Evolutionary conservation across 192 early-diverging fungal genomes (phyloP), one percentile per base, ranked within the genome.

Genomic region (Backusella tarrabulga): DNA sequence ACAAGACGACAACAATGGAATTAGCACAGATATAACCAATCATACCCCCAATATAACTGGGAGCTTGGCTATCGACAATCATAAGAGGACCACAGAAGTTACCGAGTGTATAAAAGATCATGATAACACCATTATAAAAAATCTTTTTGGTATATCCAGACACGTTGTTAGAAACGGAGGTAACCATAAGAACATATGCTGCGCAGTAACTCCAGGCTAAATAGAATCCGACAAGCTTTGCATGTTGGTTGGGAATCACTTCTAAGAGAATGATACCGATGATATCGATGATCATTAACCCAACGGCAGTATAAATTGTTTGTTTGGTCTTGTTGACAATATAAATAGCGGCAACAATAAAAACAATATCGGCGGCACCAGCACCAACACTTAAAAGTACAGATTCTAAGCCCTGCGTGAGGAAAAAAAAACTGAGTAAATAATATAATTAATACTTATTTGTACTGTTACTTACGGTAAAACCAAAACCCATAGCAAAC

Each of bases 81-180:
- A 80, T 66, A 21, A 72, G 41, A 6, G 79, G 79, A 9, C 75
- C 79, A 42, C 72, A 35, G 36, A 76, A 67, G 35, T 72, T 76
- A 40, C 79, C 79, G 23, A 76, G 60, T 2, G 75, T 77, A 50
- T 77, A 74, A 15, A 76, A 75, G 19, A 79, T 44, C 44, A 79
- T 70, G 17, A 75, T 34, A 6, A 36, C 68, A 66, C 67, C 54
- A 32, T 75, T 74, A 2, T 68, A 73, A 26, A 78, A 68, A 1
- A 78, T 15, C 40, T 78, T 78, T 35, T 78, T 78, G 56, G 72
- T 73, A 38, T 78, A 78, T 35, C 77, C 77, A 17, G 38, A 41
- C 1, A 68, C 46, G 19, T 78, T 78, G 29, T 46, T 67, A 6
- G 68, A n/a, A 9, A 78, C 38, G 14, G 72, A 60, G 6, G 56